Base-by-base conservation (phyloP, 1,284 basidiomycete genomes). In the Cryptococcus maquisensis region DNA sequence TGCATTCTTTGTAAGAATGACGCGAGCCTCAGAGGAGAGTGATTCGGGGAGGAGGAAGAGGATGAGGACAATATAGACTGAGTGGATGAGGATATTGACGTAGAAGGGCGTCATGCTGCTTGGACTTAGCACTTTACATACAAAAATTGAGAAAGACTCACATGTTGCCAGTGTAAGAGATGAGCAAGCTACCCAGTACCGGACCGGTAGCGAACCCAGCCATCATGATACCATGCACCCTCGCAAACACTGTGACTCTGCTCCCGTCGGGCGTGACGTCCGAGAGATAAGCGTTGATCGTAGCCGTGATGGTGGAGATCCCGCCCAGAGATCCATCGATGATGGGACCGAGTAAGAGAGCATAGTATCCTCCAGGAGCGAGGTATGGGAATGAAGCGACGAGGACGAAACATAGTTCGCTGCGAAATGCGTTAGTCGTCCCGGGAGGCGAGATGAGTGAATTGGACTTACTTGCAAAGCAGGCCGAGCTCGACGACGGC, bases 281-380 rank as follows among this genome's bases (percentile, higher is more conserved):
- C 15, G 86, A 87, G 46, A 79, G 64, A 70, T 93, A 97, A 1
- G 92, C 89, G 32, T 88, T 85, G 40, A 85, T 84, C 0, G 87
- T 85, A 2, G 87, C 85, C 56, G 86, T 83, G 10, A 92, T 77
- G 0, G 89, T 87, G 5, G 87, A 83, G 81, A 87, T 87, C n/a
- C 93, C 90, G 21, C 93, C 93, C 4, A 93, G 79, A 3, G 86
- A 69, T 15, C 93, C 93, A 66, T 96, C 92, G 26, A 92, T 76
- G 28, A 86, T 73, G 0, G 91, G 88, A 2, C 90, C 87, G 45
- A 94, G 62, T 20, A 95, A 77, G n/a, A 97, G 80, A 41, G 94
- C 78, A 66, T 87, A 84, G 64, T 90, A 85, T 23, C 81, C 77
- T 21, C 86, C 80, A 15, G 88, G 87, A 6, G 88, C 77, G 15